A percentile compares a stretch with the other conserved stretches of the same genome.
phyloP scores from a whole-genome alignment of 495 filamentous ascomycete species.

The Tetracladium setigerum region DNA sequence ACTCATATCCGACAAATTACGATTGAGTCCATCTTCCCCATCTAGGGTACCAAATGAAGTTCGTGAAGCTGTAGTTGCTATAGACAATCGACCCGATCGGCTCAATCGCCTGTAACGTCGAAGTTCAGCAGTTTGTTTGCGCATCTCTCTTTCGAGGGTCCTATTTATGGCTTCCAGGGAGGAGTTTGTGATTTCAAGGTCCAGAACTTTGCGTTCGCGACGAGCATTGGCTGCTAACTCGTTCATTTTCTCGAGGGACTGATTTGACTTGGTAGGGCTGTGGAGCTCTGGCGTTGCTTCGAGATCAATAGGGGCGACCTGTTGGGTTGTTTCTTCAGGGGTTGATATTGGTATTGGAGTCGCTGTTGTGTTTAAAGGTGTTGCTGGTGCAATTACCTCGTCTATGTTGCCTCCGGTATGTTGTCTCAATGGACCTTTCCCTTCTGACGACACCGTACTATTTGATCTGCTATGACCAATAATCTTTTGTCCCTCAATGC shows the following conservation, averaged over 20 bases:
- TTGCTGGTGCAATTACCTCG: slow-evolving; percentile 1
- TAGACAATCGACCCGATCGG: slow-evolving; percentile 64
- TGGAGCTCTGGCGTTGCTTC: slow-evolving; percentile 28
- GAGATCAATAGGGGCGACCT: slow-evolving; percentile 17
- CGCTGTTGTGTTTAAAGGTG: slow-evolving; percentile 22
- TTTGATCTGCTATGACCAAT: slow-evolving; percentile 14
- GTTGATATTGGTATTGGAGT: slow-evolving; percentile 22
- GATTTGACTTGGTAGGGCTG: slow-evolving; percentile 42
- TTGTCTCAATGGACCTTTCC: slow-evolving; percentile 6
- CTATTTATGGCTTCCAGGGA: slow-evolving; percentile 96
- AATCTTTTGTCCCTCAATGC: slow-evolving; percentile 17
- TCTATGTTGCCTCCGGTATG: slow-evolving; percentile 13
- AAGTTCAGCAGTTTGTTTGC: slow-evolving; percentile 84
- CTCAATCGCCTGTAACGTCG: slow-evolving; percentile 76
- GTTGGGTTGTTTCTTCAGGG: slow-evolving; percentile 35
- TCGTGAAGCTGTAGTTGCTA: slow-evolving; percentile 23
- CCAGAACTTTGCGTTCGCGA: slow-evolving; percentile 88
- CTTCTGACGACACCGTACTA: slow-evolving; percentile 15
- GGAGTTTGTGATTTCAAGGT: slow-evolving; percentile 96
- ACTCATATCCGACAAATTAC: slow-evolving; percentile 41
- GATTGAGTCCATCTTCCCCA: slow-evolving; percentile 16
- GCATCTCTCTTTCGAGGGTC: slow-evolving; percentile 81
- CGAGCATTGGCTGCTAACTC: slow-evolving; percentile 75
- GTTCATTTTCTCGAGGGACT: slow-evolving; percentile 45
- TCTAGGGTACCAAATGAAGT: slow-evolving; percentile 7